Conservation (phyloP, 2,329 filamentous ascomycete genomes). For the Aspergillus floridensis region DNA sequence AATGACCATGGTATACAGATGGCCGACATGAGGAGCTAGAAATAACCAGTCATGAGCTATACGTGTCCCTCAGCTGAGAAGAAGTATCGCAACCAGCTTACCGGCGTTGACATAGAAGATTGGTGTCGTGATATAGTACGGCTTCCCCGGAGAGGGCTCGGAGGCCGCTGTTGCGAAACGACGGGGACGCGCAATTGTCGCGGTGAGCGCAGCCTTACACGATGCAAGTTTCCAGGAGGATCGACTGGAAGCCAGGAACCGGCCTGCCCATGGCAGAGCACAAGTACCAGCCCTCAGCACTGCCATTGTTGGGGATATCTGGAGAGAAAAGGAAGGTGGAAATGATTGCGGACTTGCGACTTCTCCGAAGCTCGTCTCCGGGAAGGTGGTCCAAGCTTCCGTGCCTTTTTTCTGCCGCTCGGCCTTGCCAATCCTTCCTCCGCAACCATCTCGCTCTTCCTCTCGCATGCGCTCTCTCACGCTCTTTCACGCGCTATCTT, state of each 20-base stretch:
- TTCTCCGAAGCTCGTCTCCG: constrained; percentile 30
- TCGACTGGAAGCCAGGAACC: constrained; percentile 21
- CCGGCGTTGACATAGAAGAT: constrained; percentile 99
- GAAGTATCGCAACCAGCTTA: constrained; percentile 31
- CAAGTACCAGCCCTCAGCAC: constrained; percentile 29
- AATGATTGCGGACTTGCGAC: constrained; percentile 19
- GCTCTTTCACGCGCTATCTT: not conserved
- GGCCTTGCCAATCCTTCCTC: constrained; percentile 8
- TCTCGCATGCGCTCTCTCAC: not conserved
- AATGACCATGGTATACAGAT: constrained; percentile 90
- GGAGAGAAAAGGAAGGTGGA: constrained; percentile 8
- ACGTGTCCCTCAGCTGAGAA: not conserved
- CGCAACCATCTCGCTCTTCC: not conserved
- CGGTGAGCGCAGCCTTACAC: constrained; percentile 24
- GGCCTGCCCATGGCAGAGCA: constrained; percentile 31
- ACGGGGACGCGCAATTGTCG: constrained; percentile 22
- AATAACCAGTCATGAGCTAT: not conserved
- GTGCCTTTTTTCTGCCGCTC: constrained; percentile 22
- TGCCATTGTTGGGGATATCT: constrained; percentile 24
- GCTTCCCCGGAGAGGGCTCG: constrained; percentile 56
- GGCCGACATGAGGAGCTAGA: constrained; percentile 85
- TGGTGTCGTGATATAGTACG: constrained; percentile 91
- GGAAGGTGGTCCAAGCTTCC: constrained; percentile 37
- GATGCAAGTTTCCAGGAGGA: constrained; percentile 32
- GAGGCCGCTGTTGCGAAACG: constrained; percentile 30